These are phyloP conservation scores for Tilletia walkeri DNA, from an alignment of 1,284 basidiomycete species.

Conservation along the genomic window DNA sequence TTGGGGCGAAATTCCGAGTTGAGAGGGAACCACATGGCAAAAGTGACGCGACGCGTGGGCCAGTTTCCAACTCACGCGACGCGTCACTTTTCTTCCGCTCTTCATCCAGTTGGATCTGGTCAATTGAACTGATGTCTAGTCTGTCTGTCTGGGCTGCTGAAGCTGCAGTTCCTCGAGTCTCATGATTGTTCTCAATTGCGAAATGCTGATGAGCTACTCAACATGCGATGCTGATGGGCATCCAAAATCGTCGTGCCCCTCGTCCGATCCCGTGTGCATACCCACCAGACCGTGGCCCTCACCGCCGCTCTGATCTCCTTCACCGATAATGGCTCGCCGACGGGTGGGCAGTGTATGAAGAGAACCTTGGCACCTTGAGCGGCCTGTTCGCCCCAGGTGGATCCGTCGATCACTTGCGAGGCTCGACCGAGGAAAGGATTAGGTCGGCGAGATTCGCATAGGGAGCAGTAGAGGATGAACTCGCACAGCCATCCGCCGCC, in stretches of 20 bases:
- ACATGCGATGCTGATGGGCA: not conserved
- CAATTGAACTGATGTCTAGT: too few relatives aligned
- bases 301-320: conserved; percentile 10
- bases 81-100: too few relatives aligned
- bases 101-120: too few relatives aligned
- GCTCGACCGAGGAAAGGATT: not conserved
- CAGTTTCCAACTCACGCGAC: too few relatives aligned
- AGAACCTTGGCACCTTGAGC: conserved; percentile 11
- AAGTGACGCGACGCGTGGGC: too few relatives aligned
- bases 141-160: too few relatives aligned
- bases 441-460: not conserved
- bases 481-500: conserved; percentile 17
- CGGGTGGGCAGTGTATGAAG: conserved; percentile 16
- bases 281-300: conserved; percentile 10
- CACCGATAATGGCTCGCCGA: not conserved
- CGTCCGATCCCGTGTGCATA: conserved; percentile 10
- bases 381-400: not conserved
- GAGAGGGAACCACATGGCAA: too few relatives aligned
- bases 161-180: too few relatives aligned
- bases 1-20: too few relatives aligned
- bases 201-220: not conserved
- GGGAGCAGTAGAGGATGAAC: conserved; percentile 15
- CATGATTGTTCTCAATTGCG: too few relatives aligned
- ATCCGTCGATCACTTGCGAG: not conserved
- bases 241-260: not conserved